Base-by-base conservation (phyloP, 2,329 filamentous ascomycete species). In the Phialophora verrucosa region DNA sequence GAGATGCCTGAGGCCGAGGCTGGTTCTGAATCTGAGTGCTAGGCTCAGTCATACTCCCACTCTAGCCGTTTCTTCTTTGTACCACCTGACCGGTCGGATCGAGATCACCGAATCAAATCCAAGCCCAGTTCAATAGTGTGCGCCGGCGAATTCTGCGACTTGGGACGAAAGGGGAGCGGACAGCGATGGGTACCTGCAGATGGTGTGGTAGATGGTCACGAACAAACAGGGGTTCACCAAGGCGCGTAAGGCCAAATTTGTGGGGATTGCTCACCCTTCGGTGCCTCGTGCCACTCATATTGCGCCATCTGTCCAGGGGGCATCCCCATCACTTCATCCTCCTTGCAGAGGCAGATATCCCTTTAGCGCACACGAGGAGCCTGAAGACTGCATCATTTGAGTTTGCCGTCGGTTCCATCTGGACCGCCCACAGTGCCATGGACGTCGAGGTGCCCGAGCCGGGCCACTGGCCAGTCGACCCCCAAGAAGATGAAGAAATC, bases 401-500 rank as follows among this genome's bases (percentile, higher is more conserved):
- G 38, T n/a, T 44, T 11, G 32, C 32, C 35, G 20, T 23, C 17
- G n/a, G 5, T 23, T 49, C 23, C 42, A 50, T 2, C 42, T 50
- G 38, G n/a, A 31, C 20, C 3, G 25, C 25, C 49, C 14, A 56
- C 31, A n/a, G 8, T 20, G 10, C 44, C 44, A 54, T 62, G 32
- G 47, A 65, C 25, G 66, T 66, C 50, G 58, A 59, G 38, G 76
- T 88, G 44, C 87, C 87, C 63, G 71, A 77, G 59, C 75, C 80
- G 29, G 87, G 87, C 60, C 74, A 86, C 70, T 89, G 87, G 87
- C 87, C 87, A n/a, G 85, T 87, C 47, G 85, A 85, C 71, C 87
- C 87, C 11, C 87, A 89, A 76, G 80, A 88, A 49, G 85, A 87
- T 74, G 76, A 85, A 50, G 68, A 69, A 49, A 82, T 89, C 55